Base-by-base conservation (phyloP, 768 basidiomycete genomes). In the Pulveroboletus ravenelii region DNA sequence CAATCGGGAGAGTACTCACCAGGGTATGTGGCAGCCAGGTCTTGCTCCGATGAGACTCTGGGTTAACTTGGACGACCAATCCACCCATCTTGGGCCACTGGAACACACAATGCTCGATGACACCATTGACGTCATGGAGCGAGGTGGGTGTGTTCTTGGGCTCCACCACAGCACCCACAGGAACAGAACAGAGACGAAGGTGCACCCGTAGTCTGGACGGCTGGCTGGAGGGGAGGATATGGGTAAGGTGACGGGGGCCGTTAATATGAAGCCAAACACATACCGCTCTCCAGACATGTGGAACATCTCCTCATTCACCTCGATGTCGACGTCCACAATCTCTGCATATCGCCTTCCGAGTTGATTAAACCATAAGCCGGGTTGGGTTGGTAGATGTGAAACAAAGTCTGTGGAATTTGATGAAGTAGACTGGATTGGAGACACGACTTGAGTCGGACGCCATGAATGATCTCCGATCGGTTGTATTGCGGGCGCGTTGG, bases 11-110 rank as follows among this genome's bases (percentile, higher is more conserved):
- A 35, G 8, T 18, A 64, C 72, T 55, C 18, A 78, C 79, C 66
- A 80, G 48, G 31, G 70, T 46, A 27, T 67, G 46, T 20, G 79
- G 76, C n/a, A 79, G 53, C 72, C 74, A 77, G 3, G 67, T 72
- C 52, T 64, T 69, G 36, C 65, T 69, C 18, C 61, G 54, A 7
- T 55, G 51, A 8, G 59, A 60, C 2, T 58, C 65, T 5, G 69
- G 69, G 56, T 81, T 81, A 45, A 79, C 64, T 50, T 72, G 68
- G 29, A 81, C 59, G 36, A 78, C 66, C 18, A 81, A 57, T 25
- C 68, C 67, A 35, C 78, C 79, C 41, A 68, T 65, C 32, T 58
- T 49, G 40, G 79, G 79, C 79, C 79, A 81, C 37, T 51, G 50
- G 34, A 46, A 42, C 27, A 48, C 63, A 35, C 51, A 54, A 44